Percentiles rank a stretch among this genome's conserved stretches.
These are phyloP conservation scores for Paracoccidioides brasiliensis DNA, from an alignment of 2,329 filamentous ascomycete genomes.

Conservation along the genomic window DNA sequence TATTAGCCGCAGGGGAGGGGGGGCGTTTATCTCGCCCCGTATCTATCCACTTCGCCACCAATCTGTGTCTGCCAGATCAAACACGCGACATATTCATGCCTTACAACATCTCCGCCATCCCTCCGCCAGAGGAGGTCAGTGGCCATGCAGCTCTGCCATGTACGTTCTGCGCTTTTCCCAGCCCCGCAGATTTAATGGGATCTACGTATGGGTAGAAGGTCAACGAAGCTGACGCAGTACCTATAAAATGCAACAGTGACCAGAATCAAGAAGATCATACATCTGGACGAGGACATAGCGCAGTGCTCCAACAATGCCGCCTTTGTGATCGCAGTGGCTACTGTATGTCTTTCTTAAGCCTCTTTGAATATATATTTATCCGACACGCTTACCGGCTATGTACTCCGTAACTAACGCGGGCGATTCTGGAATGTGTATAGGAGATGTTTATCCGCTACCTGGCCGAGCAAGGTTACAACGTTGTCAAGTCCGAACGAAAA, in stretches of 20 bases:
- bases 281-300: constrained; percentile 69
- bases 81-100: constrained; percentile 48
- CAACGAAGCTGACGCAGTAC: constrained; percentile 2
- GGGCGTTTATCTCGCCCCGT: no score
- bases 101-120: constrained; percentile 76
- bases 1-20: no score
- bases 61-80: not conserved
- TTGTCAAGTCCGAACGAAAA: constrained; percentile 82
- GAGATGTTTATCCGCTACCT: constrained; percentile 96
- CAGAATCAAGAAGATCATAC: constrained; percentile 90
- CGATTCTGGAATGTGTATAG: constrained; percentile 29
- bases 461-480: constrained; percentile 68
- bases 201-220: not conserved
- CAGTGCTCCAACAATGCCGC: constrained; percentile 87
- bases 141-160: constrained; percentile 75
- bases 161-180: constrained; percentile 36
- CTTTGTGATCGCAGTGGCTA: constrained; percentile 84
- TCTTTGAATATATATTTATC: not conserved
- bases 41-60: not conserved
- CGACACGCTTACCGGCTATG: not conserved
- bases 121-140: constrained; percentile 66
- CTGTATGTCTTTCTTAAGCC: constrained; percentile 38
- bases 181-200: not conserved
- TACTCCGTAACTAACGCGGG: not conserved
- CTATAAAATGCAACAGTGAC: constrained; percentile 50